Percentiles rank a stretch among this genome's conserved stretches.
These are phyloP conservation scores for Fusarium sp. DNA, from an alignment of 2,329 filamentous ascomycete genomes.

Conservation along the genomic window DNA sequence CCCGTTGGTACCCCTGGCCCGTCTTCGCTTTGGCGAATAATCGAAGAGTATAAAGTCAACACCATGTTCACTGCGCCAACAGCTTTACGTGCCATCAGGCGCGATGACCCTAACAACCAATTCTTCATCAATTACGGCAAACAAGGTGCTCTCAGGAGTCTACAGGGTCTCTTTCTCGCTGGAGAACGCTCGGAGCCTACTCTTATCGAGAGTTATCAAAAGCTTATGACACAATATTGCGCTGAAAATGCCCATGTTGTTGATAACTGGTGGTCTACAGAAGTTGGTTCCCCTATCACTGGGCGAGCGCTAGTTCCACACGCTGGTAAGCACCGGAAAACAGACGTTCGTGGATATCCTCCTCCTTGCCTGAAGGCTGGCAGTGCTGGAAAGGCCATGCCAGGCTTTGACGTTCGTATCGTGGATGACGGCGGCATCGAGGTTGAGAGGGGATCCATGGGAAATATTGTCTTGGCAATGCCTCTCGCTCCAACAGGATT, in stretches of 20 bases:
- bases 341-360: conserved; percentile 53
- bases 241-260: conserved; percentile 69
- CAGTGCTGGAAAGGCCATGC: conserved; percentile 90
- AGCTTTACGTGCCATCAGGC: conserved; percentile 86
- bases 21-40: conserved; percentile 87
- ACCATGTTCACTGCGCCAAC: conserved; percentile 88
- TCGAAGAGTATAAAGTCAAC: conserved; percentile 88
- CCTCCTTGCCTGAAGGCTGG: conserved; percentile 78
- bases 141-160: conserved; percentile 76
- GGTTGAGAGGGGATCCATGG: conserved; percentile 80
- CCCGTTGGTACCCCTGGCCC: conserved; percentile 90
- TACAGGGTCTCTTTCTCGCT: conserved; percentile 84
- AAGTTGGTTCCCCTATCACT: conserved; percentile 70
- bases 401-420: conserved; percentile 87
- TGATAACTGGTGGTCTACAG: conserved; percentile 73
- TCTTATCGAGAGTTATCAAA: conserved; percentile 84
- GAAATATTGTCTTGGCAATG: conserved; percentile 87
- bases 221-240: conserved; percentile 75
- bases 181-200: conserved; percentile 91
- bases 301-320: conserved; percentile 68
- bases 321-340: conserved; percentile 66
- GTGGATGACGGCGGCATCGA: conserved; percentile 85
- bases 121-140: conserved; percentile 73
- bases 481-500: conserved; percentile 90
- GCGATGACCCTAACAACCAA: conserved; percentile 82